phyloP scores from a whole-genome alignment of 2,329 filamentous ascomycete species.

The Amphichorda felina region DNA sequence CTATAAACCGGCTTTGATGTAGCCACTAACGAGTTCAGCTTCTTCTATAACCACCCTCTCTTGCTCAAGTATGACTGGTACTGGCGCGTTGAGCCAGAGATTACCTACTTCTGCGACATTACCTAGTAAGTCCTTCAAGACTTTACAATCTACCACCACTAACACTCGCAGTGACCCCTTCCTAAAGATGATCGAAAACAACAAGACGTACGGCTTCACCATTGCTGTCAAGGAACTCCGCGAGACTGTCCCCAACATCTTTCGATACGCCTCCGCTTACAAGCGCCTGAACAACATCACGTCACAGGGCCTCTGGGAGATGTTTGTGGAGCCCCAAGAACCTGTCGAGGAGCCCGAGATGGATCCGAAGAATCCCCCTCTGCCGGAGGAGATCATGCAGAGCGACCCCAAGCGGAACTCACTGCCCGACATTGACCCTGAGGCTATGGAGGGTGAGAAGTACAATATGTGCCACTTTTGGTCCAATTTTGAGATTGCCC shows the following conservation, averaged over 20 bases:
- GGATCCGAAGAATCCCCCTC: constrained; percentile 51
- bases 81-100: constrained; percentile 97
- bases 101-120: constrained; percentile 99
- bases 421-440: constrained; percentile 73
- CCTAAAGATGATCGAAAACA: constrained; percentile 81
- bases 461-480: constrained; percentile 99
- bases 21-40: constrained; percentile 32
- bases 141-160: constrained; percentile 1
- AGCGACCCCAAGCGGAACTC: constrained; percentile 59
- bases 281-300: constrained; percentile 84
- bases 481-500: constrained; percentile 98
- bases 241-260: constrained; percentile 97
- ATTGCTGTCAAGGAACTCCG: constrained; percentile 97
- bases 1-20: not conserved
- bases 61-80: constrained; percentile 99
- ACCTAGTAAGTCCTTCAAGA: constrained; percentile 57
- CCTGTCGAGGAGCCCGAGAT: constrained; percentile 46
- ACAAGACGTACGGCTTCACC: constrained; percentile 98
- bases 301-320: constrained; percentile 93
- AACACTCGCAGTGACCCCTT: constrained; percentile 65
- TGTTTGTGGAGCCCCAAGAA: constrained; percentile 79
- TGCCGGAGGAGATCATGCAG: constrained; percentile 73
- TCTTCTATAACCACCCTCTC: constrained; percentile 95
- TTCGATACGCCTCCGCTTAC: constrained; percentile 96
- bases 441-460: constrained; percentile 91